A percentile compares a stretch with the other conserved stretches of the same genome.
Conservation (phyloP, 2,329 filamentous ascomycete species). For the Fusarium sp. region DNA sequence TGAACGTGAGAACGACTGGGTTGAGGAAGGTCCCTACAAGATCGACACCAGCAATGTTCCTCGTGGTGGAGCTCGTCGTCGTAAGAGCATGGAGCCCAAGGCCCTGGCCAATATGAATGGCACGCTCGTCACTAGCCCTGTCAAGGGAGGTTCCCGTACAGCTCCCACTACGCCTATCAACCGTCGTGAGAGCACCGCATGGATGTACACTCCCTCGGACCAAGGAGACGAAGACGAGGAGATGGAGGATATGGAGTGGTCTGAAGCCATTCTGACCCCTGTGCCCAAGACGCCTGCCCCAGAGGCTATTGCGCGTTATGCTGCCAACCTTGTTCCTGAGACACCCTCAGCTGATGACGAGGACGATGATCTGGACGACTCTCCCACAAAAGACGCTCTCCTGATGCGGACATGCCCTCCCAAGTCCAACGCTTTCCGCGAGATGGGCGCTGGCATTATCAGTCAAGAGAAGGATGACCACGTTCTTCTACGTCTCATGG, state of each 20-base stretch:
- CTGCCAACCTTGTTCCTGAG: slow-evolving; percentile 63
- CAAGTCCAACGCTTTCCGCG: slow-evolving; percentile 58
- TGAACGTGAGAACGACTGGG: slow-evolving; percentile 82
- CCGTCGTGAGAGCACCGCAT: slow-evolving; percentile 68
- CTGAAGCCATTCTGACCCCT: slow-evolving; percentile 65
- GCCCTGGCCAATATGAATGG: slow-evolving; percentile 79
- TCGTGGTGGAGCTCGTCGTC: slow-evolving; percentile 78
- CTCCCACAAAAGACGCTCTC: slow-evolving; percentile 56
- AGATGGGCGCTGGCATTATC: slow-evolving; percentile 63
- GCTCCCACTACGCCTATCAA: slow-evolving; percentile 65
- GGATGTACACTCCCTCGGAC: slow-evolving; percentile 69
- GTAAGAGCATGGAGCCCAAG: slow-evolving; percentile 86
- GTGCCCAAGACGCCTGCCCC: slow-evolving; percentile 72
- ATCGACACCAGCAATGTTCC: slow-evolving; percentile 78
- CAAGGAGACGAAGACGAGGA: slow-evolving; percentile 56
- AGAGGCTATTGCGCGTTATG: slow-evolving; percentile 67
- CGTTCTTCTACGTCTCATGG: slow-evolving; percentile 75
- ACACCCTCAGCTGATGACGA: slow-evolving; percentile 58
- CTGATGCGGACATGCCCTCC: slow-evolving; percentile 70
- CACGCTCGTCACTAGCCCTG: slow-evolving; percentile 66
- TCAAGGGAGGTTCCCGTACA: slow-evolving; percentile 54
- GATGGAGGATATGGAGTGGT: slow-evolving; percentile 59
- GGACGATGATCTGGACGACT: slow-evolving; percentile 47
- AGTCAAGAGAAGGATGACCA: slow-evolving; percentile 68
- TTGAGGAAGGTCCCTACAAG: slow-evolving; percentile 79